Evolutionary conservation across 164 flowering plant genomes (phyloP).

Genomic region (Buxus sempervirens): DNA sequence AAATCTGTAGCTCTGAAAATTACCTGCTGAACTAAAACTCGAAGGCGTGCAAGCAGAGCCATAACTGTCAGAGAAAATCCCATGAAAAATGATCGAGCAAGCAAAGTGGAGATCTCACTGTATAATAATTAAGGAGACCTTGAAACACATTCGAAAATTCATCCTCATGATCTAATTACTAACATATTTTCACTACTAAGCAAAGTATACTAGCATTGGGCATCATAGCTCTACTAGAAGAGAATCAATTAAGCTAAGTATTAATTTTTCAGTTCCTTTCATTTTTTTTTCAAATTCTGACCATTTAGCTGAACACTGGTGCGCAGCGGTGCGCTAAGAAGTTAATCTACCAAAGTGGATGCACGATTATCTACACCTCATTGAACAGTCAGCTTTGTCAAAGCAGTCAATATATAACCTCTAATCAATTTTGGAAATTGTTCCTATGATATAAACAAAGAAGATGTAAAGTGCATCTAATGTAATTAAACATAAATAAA

Average conservation of each 20-base stretch:
- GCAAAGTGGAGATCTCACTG: constrained; percentile 72
- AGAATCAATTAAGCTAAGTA: too few relatives aligned
- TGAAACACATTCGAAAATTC: background rate
- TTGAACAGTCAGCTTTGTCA: background rate
- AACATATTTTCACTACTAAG: too few relatives aligned
- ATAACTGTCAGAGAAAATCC: constrained; percentile 63
- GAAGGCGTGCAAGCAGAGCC: constrained; percentile 76
- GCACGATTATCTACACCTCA: too few relatives aligned
- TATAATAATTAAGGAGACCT: constrained; percentile 34
- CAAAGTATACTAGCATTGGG: background rate
- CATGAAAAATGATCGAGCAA: constrained; percentile 87
- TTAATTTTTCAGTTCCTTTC: too few relatives aligned
- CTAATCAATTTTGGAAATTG: background rate
- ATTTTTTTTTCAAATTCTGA: too few relatives aligned
- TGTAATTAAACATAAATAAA: constrained; percentile 4
- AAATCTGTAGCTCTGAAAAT: constrained; percentile 16
- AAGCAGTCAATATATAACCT: background rate
- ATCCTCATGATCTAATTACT: background rate
- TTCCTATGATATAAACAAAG: background rate
- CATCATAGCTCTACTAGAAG: too few relatives aligned
- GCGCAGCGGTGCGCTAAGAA: too few relatives aligned
- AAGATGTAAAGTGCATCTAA: background rate
- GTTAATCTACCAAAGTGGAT: too few relatives aligned
- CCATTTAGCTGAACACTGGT: background rate
- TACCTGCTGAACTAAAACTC: constrained; percentile 90